These are phyloP conservation scores for Venturia aucupariae DNA, from an alignment of 2,329 filamentous ascomycete species.

Conservation along the genomic window DNA sequence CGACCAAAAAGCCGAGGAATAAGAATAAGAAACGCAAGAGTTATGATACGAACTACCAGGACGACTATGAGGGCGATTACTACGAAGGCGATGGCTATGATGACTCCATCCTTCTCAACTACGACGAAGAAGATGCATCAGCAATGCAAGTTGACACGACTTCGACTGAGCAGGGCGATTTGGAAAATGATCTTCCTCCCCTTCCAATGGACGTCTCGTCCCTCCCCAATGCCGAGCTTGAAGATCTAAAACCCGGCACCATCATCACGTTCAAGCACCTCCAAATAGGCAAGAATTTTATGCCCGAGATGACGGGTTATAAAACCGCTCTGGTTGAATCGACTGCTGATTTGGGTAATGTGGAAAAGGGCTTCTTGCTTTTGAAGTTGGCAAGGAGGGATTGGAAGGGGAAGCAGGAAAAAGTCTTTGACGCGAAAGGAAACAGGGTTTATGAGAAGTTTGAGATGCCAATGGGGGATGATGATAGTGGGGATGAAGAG, in stretches of 20 bases:
- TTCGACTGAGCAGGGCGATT: conserved; percentile 16
- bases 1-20: conserved; percentile 36
- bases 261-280: conserved; percentile 61
- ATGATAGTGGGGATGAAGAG: conserved; percentile 22
- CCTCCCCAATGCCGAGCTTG: conserved; percentile 42
- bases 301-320: conserved; percentile 53
- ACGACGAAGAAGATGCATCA: conserved; percentile 48
- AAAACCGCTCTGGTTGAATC: conserved; percentile 55
- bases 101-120: conserved; percentile 50
- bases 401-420: conserved; percentile 48
- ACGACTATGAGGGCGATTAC: conserved; percentile 25
- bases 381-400: conserved; percentile 63
- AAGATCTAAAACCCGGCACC: conserved; percentile 48
- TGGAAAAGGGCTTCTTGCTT: conserved; percentile 43
- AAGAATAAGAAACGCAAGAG: conserved; percentile 50
- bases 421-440: conserved; percentile 56
- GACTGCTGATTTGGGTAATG: conserved; percentile 45
- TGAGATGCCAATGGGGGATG: conserved; percentile 50
- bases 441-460: conserved; percentile 69
- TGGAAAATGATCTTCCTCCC: conserved; percentile 50
- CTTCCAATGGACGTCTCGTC: conserved; percentile 49
- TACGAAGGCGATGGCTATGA: conserved; percentile 24
- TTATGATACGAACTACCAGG: conserved; percentile 32
- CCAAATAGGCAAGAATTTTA: conserved; percentile 55
- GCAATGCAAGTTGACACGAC: conserved; percentile 50